These are phyloP conservation scores for Penicillium nucicola DNA, from an alignment of 495 filamentous ascomycete species.

Conservation along the genomic window DNA sequence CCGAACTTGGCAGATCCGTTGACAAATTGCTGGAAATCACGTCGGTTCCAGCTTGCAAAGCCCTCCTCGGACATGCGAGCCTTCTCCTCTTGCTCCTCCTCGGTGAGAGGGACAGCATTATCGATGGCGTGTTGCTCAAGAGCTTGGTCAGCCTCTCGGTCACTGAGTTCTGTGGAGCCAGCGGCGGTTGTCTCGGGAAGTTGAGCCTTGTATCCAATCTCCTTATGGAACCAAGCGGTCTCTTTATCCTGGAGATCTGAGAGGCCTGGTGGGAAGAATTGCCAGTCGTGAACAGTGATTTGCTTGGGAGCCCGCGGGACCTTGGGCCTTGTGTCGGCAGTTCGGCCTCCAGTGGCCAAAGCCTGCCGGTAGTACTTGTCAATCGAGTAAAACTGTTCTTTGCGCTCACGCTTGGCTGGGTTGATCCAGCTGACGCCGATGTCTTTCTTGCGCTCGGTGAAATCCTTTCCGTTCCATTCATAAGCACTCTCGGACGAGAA, in stretches of 20 bases:
- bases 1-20: slow-evolving; percentile 93
- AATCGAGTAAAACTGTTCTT: slow-evolving; percentile 96
- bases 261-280: slow-evolving; percentile 85
- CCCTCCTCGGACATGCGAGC: slow-evolving; percentile 73
- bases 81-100: slow-evolving; percentile 86
- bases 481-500: slow-evolving; percentile 96
- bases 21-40: slow-evolving; percentile 97
- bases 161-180: slow-evolving; percentile 61
- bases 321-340: slow-evolving; percentile 87
- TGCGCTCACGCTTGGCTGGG: slow-evolving; percentile 95
- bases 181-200: slow-evolving; percentile 74
- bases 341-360: slow-evolving; percentile 77
- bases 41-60: slow-evolving; percentile 90
- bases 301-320: slow-evolving; percentile 96
- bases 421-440: slow-evolving; percentile 98
- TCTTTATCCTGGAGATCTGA: slow-evolving; percentile 92
- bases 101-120: slow-evolving; percentile 81
- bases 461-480: slow-evolving; percentile 98
- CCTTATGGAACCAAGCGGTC: slow-evolving; percentile 92
- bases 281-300: slow-evolving; percentile 87
- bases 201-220: slow-evolving; percentile 89
- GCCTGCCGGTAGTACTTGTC: slow-evolving; percentile 98
- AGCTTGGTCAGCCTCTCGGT: slow-evolving; percentile 83
- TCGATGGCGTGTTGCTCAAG: slow-evolving; percentile 91
- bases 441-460: slow-evolving; percentile 85